Conservation (phyloP, 495 filamentous ascomycete species). For the Trichoderma virens region DNA sequence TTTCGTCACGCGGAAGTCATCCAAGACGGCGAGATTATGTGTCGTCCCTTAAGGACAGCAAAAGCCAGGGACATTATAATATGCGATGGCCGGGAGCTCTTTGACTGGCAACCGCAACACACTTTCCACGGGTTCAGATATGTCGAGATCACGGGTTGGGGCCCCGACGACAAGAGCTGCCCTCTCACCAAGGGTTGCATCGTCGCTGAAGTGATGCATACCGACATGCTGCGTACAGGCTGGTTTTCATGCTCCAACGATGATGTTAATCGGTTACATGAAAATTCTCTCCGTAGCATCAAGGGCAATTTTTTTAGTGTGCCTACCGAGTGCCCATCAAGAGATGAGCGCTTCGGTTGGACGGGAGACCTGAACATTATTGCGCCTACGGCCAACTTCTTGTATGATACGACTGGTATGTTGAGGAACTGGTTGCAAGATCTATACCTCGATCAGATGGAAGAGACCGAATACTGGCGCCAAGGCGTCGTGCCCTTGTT, state of each 20-base stretch:
- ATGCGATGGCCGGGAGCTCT: constrained; percentile 13
- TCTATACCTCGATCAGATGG: constrained; percentile 27
- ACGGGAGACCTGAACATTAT: constrained; percentile 43
- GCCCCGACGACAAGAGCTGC: constrained; percentile 3
- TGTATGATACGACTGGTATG: constrained; percentile 2
- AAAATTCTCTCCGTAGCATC: constrained; percentile 40
- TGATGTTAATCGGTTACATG: constrained; percentile 34
- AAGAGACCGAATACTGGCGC: constrained; percentile 11
- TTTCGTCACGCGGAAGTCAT: constrained; percentile 40
- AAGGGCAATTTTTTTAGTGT: constrained; percentile 39
- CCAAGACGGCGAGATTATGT: constrained; percentile 35
- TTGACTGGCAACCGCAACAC: constrained; percentile 26
- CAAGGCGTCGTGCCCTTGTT: constrained; percentile 12
- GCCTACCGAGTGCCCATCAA: constrained; percentile 43
- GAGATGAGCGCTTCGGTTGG: constrained; percentile 44
- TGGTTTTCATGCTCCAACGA: constrained; percentile 34
- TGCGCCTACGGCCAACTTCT: constrained; percentile 19
- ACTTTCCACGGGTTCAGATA: constrained; percentile 44
- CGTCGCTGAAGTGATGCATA: constrained; percentile 33
- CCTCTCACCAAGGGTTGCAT: constrained; percentile 17
- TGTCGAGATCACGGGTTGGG: constrained; percentile 36
- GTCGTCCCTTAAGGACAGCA: constrained; percentile 33
- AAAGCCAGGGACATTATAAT: constrained; percentile 33
- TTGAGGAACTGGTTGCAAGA: constrained; percentile 16
- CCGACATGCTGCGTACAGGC: constrained; percentile 35